phyloP scores from a whole-genome alignment of 2,329 filamentous ascomycete species.

The Colletotrichum tabaci region DNA sequence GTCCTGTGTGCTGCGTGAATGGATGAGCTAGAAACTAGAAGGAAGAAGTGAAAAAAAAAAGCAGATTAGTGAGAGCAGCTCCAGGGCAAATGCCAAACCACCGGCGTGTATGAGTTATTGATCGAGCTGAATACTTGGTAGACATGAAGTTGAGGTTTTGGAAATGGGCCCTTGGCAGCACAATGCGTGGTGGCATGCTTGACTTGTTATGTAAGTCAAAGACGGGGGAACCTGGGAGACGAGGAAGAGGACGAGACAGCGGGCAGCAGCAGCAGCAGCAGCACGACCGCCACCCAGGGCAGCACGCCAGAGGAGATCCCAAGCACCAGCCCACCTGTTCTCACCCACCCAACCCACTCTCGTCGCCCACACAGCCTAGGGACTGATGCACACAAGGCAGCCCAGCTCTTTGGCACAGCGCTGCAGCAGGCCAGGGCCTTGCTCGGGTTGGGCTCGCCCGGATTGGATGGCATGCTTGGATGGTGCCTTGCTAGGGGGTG shows the following conservation, averaged over 20 bases:
- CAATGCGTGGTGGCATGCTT: constrained; percentile 42
- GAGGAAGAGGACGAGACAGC: constrained; percentile 30
- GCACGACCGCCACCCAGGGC: not conserved
- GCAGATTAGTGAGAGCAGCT: constrained; percentile 14
- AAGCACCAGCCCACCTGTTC: constrained; percentile 31
- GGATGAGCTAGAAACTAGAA: constrained; percentile 21
- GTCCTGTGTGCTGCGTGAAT: constrained; percentile 6
- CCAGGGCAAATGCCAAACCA: constrained; percentile 13
- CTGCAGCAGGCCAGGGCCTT: constrained; percentile 29
- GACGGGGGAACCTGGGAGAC: constrained; percentile 40
- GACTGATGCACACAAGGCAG: constrained; percentile 26
- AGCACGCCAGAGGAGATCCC: constrained; percentile 3
- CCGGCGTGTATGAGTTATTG: constrained; percentile 35
- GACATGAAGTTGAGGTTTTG: constrained; percentile 41
- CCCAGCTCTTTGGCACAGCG: constrained; percentile 15
- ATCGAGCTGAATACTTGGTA: constrained; percentile 37
- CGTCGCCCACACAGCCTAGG: constrained; percentile 23
- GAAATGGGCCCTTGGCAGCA: constrained; percentile 34
- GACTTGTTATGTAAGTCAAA: constrained; percentile 43
- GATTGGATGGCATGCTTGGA: constrained; percentile 26
- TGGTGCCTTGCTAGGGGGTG: constrained; percentile 41
- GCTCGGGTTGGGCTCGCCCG: constrained; percentile 25
- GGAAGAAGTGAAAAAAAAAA: constrained; percentile 19
- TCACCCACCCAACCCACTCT: constrained; percentile 39
- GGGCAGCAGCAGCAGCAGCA: not conserved